These are phyloP conservation scores for Nymphaea colorata DNA, from an alignment of 164 flowering plant genomes.

Conservation along the genomic window DNA sequence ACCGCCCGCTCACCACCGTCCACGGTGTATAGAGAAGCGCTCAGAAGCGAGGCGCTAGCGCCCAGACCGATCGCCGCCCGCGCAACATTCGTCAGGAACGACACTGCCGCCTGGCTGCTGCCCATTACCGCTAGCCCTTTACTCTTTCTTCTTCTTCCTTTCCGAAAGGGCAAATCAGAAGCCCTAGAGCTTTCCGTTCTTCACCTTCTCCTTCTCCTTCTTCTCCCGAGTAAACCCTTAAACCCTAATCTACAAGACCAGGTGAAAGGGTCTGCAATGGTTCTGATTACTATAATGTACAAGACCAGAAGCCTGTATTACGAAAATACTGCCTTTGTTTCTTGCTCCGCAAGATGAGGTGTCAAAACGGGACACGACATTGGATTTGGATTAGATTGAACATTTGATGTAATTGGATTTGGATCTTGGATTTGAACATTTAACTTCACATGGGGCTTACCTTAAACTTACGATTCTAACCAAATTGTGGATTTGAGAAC, in stretches of 20 bases:
- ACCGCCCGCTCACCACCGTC: slow-evolving; percentile 60
- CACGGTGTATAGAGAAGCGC: slow-evolving; percentile 59
- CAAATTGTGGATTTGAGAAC: no score
- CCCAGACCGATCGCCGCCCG: slow-evolving; percentile 61
- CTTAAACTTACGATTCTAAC: no score
- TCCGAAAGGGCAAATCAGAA: not conserved
- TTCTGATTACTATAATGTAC: not conserved
- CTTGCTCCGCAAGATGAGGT: not conserved
- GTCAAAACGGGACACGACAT: no score
- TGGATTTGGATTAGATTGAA: no score
- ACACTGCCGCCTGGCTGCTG: slow-evolving; percentile 40
- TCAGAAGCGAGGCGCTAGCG: slow-evolving; percentile 30
- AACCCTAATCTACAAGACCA: no score
- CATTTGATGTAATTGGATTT: no score
- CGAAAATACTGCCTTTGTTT: not conserved
- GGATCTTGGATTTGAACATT: no score
- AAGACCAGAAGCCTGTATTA: not conserved
- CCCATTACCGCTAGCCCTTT: slow-evolving; percentile 3
- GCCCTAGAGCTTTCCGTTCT: no score
- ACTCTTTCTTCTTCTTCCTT: not conserved
- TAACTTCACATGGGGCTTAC: no score
- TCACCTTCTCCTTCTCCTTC: no score
- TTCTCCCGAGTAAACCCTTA: no score
- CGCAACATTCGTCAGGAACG: slow-evolving; percentile 51
- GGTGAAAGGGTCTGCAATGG: not conserved